Evolutionary conservation across 495 filamentous ascomycete species (phyloP).

Genomic region (Penicillium longicatenatum): DNA sequence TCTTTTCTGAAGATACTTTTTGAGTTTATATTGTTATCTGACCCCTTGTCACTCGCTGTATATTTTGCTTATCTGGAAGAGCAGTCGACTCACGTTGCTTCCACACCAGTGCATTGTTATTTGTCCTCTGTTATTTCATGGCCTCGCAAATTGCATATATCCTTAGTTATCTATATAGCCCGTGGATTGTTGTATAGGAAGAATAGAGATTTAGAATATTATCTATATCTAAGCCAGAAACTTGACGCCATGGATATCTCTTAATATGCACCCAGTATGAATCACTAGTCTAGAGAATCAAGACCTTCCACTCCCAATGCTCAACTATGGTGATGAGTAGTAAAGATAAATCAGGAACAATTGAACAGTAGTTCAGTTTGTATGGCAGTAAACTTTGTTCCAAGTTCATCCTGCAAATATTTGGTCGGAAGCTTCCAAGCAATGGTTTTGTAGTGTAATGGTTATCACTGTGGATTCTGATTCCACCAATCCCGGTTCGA

Average conservation of each 20-base stretch:
- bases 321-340: no score
- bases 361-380: no score
- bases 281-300: no score
- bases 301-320: no score
- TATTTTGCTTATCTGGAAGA: background rate
- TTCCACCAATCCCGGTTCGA: slow-evolving; percentile 42
- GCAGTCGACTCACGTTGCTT: background rate
- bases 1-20: background rate
- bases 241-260: no score
- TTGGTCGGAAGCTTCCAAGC: background rate
- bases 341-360: no score
- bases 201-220: background rate
- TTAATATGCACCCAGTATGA: no score
- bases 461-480: slow-evolving; percentile 42
- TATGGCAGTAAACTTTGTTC: no score
- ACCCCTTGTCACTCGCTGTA: background rate
- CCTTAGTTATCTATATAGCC: background rate
- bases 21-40: background rate
- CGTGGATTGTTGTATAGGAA: background rate
- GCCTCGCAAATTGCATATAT: background rate
- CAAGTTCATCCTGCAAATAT: background rate
- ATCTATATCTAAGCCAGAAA: background rate
- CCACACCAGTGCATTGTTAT: background rate
- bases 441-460: slow-evolving; percentile 19
- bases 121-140: background rate